Evolutionary conservation across 306 rosid species (phyloP).

Genomic region (Macrotyloma uniflorum): DNA sequence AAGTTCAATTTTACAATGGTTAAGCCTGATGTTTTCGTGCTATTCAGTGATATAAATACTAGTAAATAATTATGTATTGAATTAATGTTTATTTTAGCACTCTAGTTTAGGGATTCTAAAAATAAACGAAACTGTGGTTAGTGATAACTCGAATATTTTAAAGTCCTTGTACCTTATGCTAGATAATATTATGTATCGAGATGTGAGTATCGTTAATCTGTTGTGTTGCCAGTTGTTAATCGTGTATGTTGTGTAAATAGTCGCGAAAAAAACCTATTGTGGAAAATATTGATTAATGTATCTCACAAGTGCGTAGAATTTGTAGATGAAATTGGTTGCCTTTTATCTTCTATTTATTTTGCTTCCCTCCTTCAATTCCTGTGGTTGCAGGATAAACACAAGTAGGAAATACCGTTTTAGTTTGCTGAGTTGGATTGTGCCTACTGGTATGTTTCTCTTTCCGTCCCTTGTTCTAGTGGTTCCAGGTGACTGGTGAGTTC

Average conservation of each 20-base stretch:
- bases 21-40: slow-evolving; percentile 8
- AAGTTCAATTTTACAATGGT: not conserved
- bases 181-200: not conserved
- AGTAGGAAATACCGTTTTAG: slow-evolving; percentile 54
- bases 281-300: slow-evolving; percentile 16
- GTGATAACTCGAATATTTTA: not conserved
- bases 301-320: slow-evolving; percentile 18
- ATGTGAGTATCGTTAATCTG: slow-evolving; percentile 5
- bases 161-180: not conserved
- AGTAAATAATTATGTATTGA: not conserved
- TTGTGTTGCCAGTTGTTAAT: slow-evolving; percentile 6
- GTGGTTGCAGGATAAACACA: slow-evolving; percentile 75
- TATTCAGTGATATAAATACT: slow-evolving; percentile 1
- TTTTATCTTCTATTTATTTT: slow-evolving; percentile 20
- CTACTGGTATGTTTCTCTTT: slow-evolving; percentile 65
- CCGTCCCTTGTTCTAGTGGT: slow-evolving; percentile 14
- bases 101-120: not conserved
- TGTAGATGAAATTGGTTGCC: slow-evolving; percentile 21
- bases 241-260: not conserved
- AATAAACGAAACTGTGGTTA: not conserved
- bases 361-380: slow-evolving; percentile 51
- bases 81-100: not conserved
- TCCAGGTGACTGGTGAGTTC: not conserved
- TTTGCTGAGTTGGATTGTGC: slow-evolving; percentile 58
- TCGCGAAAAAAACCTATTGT: not conserved